A percentile compares a stretch with the other conserved stretches of the same genome.
Evolutionary conservation across 2,329 filamentous ascomycete species (phyloP).

Genomic region (Lasiodiplodia citricola): DNA sequence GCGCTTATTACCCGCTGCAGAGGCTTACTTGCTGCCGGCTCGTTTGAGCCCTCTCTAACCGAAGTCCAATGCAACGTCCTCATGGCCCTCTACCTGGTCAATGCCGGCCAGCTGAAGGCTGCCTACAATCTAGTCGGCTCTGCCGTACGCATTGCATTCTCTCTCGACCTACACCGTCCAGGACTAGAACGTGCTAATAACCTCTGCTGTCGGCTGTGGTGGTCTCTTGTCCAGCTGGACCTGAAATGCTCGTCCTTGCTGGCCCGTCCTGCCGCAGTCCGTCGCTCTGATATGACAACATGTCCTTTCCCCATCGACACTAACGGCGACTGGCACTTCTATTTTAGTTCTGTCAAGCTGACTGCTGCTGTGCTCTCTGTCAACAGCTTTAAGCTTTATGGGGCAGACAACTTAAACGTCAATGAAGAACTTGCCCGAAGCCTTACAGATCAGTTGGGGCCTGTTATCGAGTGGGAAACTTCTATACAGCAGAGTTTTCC

Average conservation of each 20-base stretch:
- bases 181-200: neutral
- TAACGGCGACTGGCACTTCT: neutral
- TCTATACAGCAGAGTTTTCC: neutral
- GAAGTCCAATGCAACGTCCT: neutral
- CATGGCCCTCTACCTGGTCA: neutral
- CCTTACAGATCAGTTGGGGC: neutral
- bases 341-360: neutral
- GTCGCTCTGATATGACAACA: neutral
- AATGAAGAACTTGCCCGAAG: neutral
- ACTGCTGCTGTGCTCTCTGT: neutral
- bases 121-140: constrained; percentile 1
- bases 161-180: neutral
- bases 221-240: neutral
- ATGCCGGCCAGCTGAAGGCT: neutral
- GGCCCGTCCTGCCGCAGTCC: neutral
- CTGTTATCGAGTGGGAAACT: neutral
- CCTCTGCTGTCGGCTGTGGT: neutral
- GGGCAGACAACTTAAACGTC: neutral
- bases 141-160: neutral
- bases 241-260: neutral
- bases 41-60: neutral
- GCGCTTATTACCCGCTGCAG: neutral
- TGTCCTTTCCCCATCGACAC: neutral
- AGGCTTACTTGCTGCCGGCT: neutral
- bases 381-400: neutral